These are phyloP conservation scores for Venturia effusa DNA, from an alignment of 2,329 filamentous ascomycete genomes.

Conservation along the genomic window DNA sequence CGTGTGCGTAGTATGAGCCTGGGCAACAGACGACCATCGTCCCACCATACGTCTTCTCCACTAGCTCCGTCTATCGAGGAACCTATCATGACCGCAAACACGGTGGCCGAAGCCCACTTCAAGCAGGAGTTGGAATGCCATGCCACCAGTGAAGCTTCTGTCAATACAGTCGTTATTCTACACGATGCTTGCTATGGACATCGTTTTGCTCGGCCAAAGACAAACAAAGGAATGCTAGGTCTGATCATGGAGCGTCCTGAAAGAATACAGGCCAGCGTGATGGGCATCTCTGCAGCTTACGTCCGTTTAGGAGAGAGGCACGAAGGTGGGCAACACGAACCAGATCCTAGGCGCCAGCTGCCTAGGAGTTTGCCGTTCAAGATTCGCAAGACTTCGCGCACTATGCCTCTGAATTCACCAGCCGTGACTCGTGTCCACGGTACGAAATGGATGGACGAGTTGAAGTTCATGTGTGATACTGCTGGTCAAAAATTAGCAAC, in stretches of 20 bases:
- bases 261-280: slow-evolving; percentile 68
- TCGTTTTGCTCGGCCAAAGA: slow-evolving; percentile 73
- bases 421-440: slow-evolving; percentile 89
- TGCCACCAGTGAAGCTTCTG: not conserved
- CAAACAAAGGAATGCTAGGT: slow-evolving; percentile 57
- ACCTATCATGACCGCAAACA: slow-evolving; percentile 4
- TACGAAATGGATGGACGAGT: slow-evolving; percentile 82
- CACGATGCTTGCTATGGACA: slow-evolving; percentile 95
- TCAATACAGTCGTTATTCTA: slow-evolving; percentile 55
- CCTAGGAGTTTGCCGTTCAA: slow-evolving; percentile 51
- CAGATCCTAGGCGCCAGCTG: slow-evolving; percentile 51
- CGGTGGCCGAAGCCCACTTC: slow-evolving; percentile 5
- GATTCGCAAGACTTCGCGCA: slow-evolving; percentile 69
- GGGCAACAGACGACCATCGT: not conserved
- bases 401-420: slow-evolving; percentile 58
- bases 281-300: slow-evolving; percentile 80
- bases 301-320: slow-evolving; percentile 79
- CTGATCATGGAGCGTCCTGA: slow-evolving; percentile 92
- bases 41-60: not conserved
- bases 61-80: slow-evolving; percentile 6
- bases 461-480: slow-evolving; percentile 71
- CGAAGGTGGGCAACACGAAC: slow-evolving; percentile 55
- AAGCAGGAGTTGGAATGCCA: slow-evolving; percentile 8
- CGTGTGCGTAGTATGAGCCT: not conserved
- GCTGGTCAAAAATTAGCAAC: slow-evolving; percentile 69